Percentiles rank a stretch among this genome's conserved stretches.
These are phyloP conservation scores for Boletus sp. DNA, from an alignment of 768 basidiomycete species.

Conservation along the genomic window DNA sequence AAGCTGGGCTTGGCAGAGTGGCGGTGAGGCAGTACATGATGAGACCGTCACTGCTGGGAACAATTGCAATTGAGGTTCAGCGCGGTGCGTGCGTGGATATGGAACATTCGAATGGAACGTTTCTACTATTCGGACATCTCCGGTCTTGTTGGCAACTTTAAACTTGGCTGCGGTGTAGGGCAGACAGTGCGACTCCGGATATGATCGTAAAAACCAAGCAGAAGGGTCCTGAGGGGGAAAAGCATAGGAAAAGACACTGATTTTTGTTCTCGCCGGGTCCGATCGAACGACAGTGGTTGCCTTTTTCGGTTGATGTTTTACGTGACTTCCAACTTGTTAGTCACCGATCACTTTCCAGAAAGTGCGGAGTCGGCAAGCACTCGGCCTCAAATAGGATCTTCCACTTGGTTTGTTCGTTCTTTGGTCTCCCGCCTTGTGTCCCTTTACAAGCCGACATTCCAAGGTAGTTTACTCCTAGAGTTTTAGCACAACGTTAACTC, in stretches of 20 bases:
- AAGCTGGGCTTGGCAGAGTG: background rate
- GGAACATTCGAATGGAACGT: conserved; percentile 28
- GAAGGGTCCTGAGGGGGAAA: background rate
- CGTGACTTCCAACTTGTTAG: background rate
- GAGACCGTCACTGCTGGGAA: background rate
- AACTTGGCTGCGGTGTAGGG: background rate
- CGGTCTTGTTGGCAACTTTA: background rate
- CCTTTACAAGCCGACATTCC: background rate
- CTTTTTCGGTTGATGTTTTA: conserved; percentile 9
- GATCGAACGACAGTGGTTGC: conserved; percentile 12
- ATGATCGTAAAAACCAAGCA: background rate
- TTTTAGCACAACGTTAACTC: background rate
- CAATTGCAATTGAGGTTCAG: too few relatives aligned
- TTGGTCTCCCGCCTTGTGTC: background rate
- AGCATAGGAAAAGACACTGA: background rate
- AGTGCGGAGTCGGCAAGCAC: background rate
- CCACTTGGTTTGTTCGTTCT: background rate
- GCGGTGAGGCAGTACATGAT: conserved; percentile 9
- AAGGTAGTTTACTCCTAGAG: background rate
- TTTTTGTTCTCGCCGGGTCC: background rate
- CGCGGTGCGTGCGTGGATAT: conserved; percentile 11
- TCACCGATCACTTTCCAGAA: background rate
- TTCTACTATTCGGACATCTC: conserved; percentile 13
- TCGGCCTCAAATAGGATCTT: conserved; percentile 6
- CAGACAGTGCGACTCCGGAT: background rate